phyloP scores from a whole-genome alignment of 176 grass and related monocot genomes.

The Bromus sterilis region DNA sequence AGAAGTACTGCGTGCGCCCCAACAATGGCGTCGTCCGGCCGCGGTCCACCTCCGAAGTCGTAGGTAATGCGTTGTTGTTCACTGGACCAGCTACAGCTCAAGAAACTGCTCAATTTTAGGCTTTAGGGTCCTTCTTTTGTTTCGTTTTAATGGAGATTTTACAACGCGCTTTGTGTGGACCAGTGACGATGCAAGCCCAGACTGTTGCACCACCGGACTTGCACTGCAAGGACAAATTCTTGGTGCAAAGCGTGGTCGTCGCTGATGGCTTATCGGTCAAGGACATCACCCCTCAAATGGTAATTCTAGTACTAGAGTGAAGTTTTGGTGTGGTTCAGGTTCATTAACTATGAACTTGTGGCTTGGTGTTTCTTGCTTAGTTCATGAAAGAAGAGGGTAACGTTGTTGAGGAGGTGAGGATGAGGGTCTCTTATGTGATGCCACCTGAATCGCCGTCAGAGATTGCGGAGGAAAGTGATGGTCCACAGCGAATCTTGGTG shows the following conservation, averaged over 20 bases:
- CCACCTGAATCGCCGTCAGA: conserved; percentile 34
- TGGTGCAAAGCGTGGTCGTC: conserved; percentile 53
- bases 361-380: conserved; percentile 22
- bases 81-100: neutral
- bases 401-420: conserved; percentile 48
- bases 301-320: conserved; percentile 30
- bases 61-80: conserved; percentile 41
- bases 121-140: neutral
- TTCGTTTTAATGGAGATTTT: neutral
- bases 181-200: conserved; percentile 71
- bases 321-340: neutral
- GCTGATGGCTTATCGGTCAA: conserved; percentile 19
- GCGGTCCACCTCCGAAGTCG: conserved; percentile 40
- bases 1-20: conserved; percentile 75
- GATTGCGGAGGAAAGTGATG: conserved; percentile 38
- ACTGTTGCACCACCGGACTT: conserved; percentile 41
- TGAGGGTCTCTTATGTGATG: conserved; percentile 54
- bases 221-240: conserved; percentile 80
- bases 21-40: conserved; percentile 59
- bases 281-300: conserved; percentile 52
- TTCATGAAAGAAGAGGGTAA: conserved; percentile 41
- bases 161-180: neutral
- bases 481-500: conserved; percentile 14
- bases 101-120: neutral
- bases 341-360: neutral